Conservation (phyloP, 306 rosid species). For the Quercus alba region DNA sequence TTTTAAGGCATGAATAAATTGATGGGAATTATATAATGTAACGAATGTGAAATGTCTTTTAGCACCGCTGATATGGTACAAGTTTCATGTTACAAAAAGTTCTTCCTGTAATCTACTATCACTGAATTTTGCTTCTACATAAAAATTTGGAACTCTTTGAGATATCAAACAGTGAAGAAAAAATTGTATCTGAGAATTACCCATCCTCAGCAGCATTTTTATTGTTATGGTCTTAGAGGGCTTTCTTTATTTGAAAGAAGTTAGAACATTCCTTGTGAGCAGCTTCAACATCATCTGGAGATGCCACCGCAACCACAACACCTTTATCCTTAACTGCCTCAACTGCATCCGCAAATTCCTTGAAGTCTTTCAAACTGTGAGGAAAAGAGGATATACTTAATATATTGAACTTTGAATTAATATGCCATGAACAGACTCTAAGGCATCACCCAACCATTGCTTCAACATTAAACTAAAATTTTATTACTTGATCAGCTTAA, state of each 20-base stretch:
- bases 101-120: not conserved
- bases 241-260: conserved; percentile 86
- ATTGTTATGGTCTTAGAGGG: conserved; percentile 33
- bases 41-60: not conserved
- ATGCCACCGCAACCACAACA: conserved; percentile 92
- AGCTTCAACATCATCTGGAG: conserved; percentile 75
- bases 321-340: conserved; percentile 83
- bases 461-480: no score
- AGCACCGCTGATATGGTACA: not conserved
- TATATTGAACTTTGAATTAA: not conserved
- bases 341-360: conserved; percentile 60
- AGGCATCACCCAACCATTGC: no score
- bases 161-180: not conserved
- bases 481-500: not conserved
- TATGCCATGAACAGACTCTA: no score
- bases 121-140: not conserved
- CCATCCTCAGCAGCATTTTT: not conserved
- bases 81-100: not conserved
- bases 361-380: conserved; percentile 85
- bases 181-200: not conserved
- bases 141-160: not conserved
- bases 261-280: conserved; percentile 58
- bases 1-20: conserved; percentile 5
- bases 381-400: not conserved
- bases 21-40: not conserved